phyloP scores from a whole-genome alignment of 2,329 filamentous ascomycete genomes.

The Colletotrichum noveboracense region DNA sequence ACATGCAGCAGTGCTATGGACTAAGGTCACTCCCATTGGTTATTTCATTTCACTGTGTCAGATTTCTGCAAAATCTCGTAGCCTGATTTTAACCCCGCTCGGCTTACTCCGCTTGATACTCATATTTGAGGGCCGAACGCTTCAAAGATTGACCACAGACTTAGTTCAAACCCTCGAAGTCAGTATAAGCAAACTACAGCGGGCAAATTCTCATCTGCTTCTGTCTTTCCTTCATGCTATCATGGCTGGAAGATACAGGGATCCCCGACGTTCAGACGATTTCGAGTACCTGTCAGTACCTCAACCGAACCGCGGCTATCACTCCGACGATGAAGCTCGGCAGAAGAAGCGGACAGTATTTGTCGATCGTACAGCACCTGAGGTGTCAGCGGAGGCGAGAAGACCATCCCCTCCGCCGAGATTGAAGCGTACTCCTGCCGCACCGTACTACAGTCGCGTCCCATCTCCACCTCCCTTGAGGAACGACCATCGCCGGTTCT shows the following conservation, averaged over 20 bases:
- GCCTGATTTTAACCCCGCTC: not conserved
- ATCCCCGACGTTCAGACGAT: not conserved
- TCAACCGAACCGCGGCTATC: not conserved
- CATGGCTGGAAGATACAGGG: not conserved
- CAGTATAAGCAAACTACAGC: not conserved
- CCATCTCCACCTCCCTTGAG: not conserved
- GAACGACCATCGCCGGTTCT: not conserved
- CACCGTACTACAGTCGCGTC: not conserved
- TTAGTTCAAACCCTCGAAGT: rapidly evolving
- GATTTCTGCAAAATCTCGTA: not conserved
- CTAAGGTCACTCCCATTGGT: not conserved
- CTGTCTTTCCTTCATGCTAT: not conserved
- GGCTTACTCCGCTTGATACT: not conserved
- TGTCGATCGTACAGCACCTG: rapidly evolving
- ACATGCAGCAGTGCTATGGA: not conserved
- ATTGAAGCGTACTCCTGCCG: not conserved
- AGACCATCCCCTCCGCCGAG: not conserved
- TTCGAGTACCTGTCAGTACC: not conserved
- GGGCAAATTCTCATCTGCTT: not conserved
- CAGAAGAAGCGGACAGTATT: not conserved
- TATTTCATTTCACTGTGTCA: not conserved
- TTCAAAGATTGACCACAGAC: not conserved
- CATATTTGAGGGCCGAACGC: not conserved
- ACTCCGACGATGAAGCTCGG: not conserved
- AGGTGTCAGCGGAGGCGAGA: not conserved